Evolutionary conservation across 768 basidiomycete genomes (phyloP).

Genomic region (Mycena pura): DNA sequence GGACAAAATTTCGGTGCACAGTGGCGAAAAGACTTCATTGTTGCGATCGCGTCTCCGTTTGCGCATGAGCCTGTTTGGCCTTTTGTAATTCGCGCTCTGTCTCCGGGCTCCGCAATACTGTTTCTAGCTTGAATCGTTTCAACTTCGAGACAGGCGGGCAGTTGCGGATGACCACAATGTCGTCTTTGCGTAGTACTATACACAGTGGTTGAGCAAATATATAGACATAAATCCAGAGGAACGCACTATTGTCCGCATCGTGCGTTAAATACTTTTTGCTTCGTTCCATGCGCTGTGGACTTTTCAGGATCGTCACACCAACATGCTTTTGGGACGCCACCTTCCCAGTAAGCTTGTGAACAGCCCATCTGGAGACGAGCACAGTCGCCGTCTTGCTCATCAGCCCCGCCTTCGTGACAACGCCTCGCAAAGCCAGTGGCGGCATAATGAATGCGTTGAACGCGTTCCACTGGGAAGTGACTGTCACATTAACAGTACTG

Average conservation of each 20-base stretch:
- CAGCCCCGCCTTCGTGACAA: conserved; percentile 80
- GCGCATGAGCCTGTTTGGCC: conserved; percentile 19
- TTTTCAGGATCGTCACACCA: conserved; percentile 4
- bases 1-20: not conserved
- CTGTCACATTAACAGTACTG: too few relatives aligned
- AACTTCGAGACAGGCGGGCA: conserved; percentile 81
- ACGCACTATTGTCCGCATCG: conserved; percentile 74
- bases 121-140: conserved; percentile 78
- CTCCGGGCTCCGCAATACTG: conserved; percentile 71
- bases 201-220: conserved; percentile 14
- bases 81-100: conserved; percentile 54
- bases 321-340: conserved; percentile 44
- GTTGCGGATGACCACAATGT: conserved; percentile 79
- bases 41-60: conserved; percentile 5
- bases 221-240: not conserved
- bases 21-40: conserved; percentile 18
- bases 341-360: conserved; percentile 81
- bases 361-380: conserved; percentile 74
- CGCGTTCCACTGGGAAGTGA: too few relatives aligned
- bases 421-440: conserved; percentile 75
- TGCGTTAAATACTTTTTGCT: conserved; percentile 83
- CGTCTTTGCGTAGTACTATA: conserved; percentile 68
- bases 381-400: conserved; percentile 90
- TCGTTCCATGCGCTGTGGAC: conserved; percentile 67
- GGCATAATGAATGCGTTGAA: conserved; percentile 56